These are phyloP conservation scores for Suillus hirtellus DNA, from an alignment of 768 basidiomycete species.

Conservation along the genomic window DNA sequence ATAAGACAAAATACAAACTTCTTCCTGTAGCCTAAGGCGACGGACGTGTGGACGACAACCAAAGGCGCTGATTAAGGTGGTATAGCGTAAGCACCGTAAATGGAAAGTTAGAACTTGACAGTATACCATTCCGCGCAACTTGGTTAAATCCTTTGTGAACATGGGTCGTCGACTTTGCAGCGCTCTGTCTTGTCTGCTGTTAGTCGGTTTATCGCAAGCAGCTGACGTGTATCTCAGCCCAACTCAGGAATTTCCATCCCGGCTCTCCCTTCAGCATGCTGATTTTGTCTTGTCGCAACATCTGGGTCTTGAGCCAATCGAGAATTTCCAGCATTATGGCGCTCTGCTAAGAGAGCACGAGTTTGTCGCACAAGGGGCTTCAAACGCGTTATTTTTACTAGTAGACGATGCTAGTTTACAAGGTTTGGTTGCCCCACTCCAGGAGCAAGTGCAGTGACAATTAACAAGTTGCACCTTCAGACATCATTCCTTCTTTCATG, in stretches of 20 bases:
- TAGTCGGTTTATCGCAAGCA: conserved; percentile 44
- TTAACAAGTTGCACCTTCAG: conserved; percentile 33
- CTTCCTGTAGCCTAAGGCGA: background rate
- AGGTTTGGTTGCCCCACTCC: conserved; percentile 41
- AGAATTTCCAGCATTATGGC: conserved; percentile 44
- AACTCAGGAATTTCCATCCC: conserved; percentile 35
- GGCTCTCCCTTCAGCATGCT: conserved; percentile 52
- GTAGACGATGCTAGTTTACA: conserved; percentile 54
- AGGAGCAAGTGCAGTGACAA: conserved; percentile 8
- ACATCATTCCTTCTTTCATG: conserved; percentile 55
- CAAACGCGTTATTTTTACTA: conserved; percentile 53
- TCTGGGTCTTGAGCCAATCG: conserved; percentile 69
- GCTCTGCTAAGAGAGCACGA: conserved; percentile 35
- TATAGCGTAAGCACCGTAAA: background rate
- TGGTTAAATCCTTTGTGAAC: conserved; percentile 15
- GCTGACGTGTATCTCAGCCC: conserved; percentile 65
- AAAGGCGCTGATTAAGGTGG: background rate
- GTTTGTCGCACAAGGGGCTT: conserved; percentile 59
- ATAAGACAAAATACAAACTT: background rate
- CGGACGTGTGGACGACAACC: background rate
- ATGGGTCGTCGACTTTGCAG: conserved; percentile 22
- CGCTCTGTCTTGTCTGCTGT: conserved; percentile 26
- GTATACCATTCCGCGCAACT: background rate
- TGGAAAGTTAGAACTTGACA: background rate
- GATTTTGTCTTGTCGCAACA: conserved; percentile 65